Conservation (phyloP, 2,329 filamentous ascomycete genomes). For the Diaporthe capsici region DNA sequence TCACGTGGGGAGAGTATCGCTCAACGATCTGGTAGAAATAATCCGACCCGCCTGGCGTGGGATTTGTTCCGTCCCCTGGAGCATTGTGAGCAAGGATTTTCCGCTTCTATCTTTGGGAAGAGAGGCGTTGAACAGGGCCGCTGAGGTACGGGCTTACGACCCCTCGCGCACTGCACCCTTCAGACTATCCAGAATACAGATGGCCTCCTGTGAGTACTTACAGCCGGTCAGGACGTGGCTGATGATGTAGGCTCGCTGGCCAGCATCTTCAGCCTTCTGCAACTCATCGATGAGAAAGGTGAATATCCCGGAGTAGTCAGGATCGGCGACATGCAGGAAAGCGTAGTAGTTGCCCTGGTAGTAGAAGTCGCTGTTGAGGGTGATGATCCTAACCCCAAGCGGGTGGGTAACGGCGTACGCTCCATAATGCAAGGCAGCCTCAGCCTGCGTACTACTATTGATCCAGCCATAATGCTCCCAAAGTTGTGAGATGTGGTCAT, state of each 20-base stretch:
- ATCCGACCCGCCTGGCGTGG: constrained; percentile 60
- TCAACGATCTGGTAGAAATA: constrained; percentile 57
- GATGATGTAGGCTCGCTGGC: constrained; percentile 59
- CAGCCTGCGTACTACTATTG: constrained; percentile 55
- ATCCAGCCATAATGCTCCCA: constrained; percentile 72
- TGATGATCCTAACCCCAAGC: constrained; percentile 62
- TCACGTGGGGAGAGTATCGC: constrained; percentile 59
- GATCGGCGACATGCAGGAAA: constrained; percentile 55
- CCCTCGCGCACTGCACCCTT: background rate
- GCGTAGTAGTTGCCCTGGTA: constrained; percentile 60
- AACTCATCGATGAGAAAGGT: constrained; percentile 59
- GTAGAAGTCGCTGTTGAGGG: constrained; percentile 62
- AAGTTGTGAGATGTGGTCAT: constrained; percentile 66
- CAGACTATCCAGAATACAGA: no score
- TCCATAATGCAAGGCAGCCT: constrained; percentile 67
- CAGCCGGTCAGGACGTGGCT: constrained; percentile 67
- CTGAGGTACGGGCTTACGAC: no score
- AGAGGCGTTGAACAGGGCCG: no score
- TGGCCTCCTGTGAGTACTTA: background rate
- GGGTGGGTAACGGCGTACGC: constrained; percentile 69
- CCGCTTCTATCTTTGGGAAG: background rate
- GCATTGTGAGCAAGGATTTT: background rate
- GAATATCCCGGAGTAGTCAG: constrained; percentile 58
- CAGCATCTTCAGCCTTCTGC: constrained; percentile 56
- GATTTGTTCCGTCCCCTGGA: constrained; percentile 62